Evolutionary conservation across 805 yeast species (phyloP), one percentile per base, ranked within the genome.

Genomic region (Millerago galiae): DNA sequence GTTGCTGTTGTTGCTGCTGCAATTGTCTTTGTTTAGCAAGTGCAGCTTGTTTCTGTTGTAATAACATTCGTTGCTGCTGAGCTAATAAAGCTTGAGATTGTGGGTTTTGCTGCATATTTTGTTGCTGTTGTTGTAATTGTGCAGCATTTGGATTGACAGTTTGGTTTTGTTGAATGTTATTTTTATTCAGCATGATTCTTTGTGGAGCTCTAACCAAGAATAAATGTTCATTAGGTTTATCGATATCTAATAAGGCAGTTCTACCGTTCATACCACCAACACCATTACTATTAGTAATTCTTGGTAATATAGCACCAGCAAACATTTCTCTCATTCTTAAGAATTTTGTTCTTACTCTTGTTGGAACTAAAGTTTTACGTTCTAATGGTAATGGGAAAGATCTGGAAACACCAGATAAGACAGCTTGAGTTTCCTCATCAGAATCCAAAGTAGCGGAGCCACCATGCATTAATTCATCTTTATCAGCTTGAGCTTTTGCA

Each of bases 311-410:
- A 2, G 96, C 91, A 46, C 85, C 77, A 1, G 96, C 95, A 64
- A 91, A 85, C 81, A 90, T 86, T 60, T 93, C 99, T 50, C 98
- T 74, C 85, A 88, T 83, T 47, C 95, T 76, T 53, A 93, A 71
- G 53, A 86, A 87, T 44, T 79, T 74, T 26, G 81, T 80, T 48
- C 95, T 75, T 41, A 80, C 65, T 38, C 84, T 69, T 0, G 83
- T 74, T 3, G 97, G 89, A 49, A 84, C 66, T 3, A 85, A 57
- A 9, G 81, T 81, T 41, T 79, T 79, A 29, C 87, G 63, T 56
- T 89, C 98, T 45, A 93, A 65, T 2, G 99, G 99, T 50, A 82
- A 69, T 2, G 96, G 90, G 44, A 77, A 72, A 29, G 90, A 81
- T 52, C 85, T 73, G 12, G 84, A 74, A 16, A 91, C 88, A 17